Percentiles rank a stretch among this genome's conserved stretches.
phyloP scores from a whole-genome alignment of 2,329 filamentous ascomycete genomes.

The Coniella vitis region DNA sequence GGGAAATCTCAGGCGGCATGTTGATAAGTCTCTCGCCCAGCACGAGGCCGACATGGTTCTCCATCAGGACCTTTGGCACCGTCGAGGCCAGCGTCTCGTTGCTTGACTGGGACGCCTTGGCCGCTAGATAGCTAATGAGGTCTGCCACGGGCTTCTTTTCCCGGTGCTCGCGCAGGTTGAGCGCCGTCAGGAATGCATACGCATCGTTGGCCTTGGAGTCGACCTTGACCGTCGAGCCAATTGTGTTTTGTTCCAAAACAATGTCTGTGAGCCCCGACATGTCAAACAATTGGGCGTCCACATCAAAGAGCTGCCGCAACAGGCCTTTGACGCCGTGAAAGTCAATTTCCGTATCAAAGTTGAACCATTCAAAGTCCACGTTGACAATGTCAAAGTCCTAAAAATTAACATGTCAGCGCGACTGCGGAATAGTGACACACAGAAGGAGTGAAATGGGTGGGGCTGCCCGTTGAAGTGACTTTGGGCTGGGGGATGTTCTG shows the following conservation, averaged over 20 bases:
- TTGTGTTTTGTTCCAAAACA: conserved; percentile 75
- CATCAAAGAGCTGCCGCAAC: conserved; percentile 84
- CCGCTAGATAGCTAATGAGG: conserved; percentile 63
- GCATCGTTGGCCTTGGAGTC: conserved; percentile 89
- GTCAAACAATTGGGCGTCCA: conserved; percentile 79
- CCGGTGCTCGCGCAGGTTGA: conserved; percentile 76
- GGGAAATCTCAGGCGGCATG: conserved; percentile 87
- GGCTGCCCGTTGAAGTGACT: too few relatives aligned
- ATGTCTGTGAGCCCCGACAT: conserved; percentile 80
- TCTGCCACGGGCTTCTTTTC: conserved; percentile 66
- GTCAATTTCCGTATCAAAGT: conserved; percentile 81
- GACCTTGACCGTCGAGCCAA: conserved; percentile 96
- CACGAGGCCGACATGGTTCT: conserved; percentile 69
- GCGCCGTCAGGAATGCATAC: conserved; percentile 82
- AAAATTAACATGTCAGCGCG: conserved; percentile 8
- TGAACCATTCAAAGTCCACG: conserved; percentile 98
- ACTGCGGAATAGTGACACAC: conserved; percentile 13
- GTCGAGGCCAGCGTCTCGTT: conserved; percentile 48
- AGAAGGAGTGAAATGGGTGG: conserved; percentile 1
- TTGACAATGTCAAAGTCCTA: conserved; percentile 91
- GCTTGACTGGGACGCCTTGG: conserved; percentile 44
- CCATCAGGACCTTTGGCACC: conserved; percentile 51
- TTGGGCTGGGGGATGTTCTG: neutral
- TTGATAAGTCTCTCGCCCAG: conserved; percentile 94
- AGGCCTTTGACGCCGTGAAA: conserved; percentile 93